Evolutionary conservation across 495 filamentous ascomycete genomes (phyloP), one percentile per base, ranked within the genome.

Genomic region (Trypethelium eluteriae): DNA sequence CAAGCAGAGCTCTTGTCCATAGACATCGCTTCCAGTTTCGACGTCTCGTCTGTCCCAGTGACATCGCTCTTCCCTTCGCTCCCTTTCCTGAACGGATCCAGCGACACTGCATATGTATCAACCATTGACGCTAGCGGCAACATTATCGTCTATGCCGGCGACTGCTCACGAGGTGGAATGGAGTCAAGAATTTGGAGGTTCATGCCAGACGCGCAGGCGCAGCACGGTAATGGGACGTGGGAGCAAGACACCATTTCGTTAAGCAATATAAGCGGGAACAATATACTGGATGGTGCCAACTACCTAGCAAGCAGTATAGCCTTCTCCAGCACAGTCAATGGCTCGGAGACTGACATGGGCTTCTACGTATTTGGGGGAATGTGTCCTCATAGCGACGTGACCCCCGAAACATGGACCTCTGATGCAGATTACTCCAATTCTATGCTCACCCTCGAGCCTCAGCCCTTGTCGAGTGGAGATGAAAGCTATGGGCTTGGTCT

Each of bases 351-450:
- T 72, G 38, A 79, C 70, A 77, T 71, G 41, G 73, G 75, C n/a
- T 77, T 91, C 41, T 96, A 89, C 72, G 73, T 87, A 62, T 96
- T 94, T 78, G 92, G 90, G 44, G 92, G 92, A 62, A 94, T 96
- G 92, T 96, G 92, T 72, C 89, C 91, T 0, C 80, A 76, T 35
- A 67, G 76, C 12, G 78, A 77, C 41, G 70, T 78, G 2, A 72
- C 74, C 5, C 78, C 79, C 11, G 68, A 78, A 6, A 74, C 78
- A 18, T 87, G 88, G 83, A 82, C 88, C 47, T 81, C 83, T 14
- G 72, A 81, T 0, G 90, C 89, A 0, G 82, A 83, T 46, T 96
- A 96, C 74, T 91, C 90, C 3, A 91, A 90, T 71, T 76, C 78
- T 10, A 89, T 93, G 88, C 76, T 89, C 59, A 79, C 78, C 39